Percentiles rank a stretch among this genome's conserved stretches.
Conservation (phyloP, 306 rosid genomes). For the Casuarina equisetifolia region DNA sequence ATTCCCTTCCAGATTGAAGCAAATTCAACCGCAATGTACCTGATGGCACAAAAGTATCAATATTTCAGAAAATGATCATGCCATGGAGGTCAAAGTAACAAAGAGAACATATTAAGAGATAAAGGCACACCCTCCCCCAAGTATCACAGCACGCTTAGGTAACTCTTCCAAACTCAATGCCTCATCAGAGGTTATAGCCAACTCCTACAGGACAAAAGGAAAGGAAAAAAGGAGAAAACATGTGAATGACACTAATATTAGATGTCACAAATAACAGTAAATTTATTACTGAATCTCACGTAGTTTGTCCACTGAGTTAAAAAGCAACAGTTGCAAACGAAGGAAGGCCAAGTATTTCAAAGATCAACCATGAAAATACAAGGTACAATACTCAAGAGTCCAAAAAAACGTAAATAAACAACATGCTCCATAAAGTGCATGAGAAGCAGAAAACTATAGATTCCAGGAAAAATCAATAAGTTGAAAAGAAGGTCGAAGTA, state of each 20-base stretch:
- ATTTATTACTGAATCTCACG: not conserved
- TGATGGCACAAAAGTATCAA: slow-evolving; percentile 29
- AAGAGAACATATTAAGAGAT: slow-evolving; percentile 21
- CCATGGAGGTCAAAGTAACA: slow-evolving; percentile 17
- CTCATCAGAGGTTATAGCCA: slow-evolving; percentile 92
- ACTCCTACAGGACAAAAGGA: slow-evolving; percentile 54
- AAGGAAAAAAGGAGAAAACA: slow-evolving; percentile 2
- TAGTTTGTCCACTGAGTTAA: not conserved
- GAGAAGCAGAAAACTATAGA: not conserved
- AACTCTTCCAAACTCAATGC: slow-evolving; percentile 93
- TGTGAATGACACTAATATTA: slow-evolving; percentile 5
- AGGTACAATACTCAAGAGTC: not conserved
- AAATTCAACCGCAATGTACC: slow-evolving; percentile 93
- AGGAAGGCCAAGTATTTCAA: not conserved
- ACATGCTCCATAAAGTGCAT: not conserved
- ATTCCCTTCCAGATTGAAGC: slow-evolving; percentile 97
- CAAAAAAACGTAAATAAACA: not conserved
- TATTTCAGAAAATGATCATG: slow-evolving; percentile 14
- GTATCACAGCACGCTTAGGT: slow-evolving; percentile 80
- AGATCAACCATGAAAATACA: slow-evolving; percentile 1
- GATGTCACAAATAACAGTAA: slow-evolving; percentile 8
- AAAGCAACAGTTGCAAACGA: not conserved
- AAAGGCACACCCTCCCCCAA: slow-evolving; percentile 85
- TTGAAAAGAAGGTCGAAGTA: not conserved
- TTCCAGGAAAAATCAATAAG: not conserved